These are phyloP conservation scores for Solanum rostratum DNA, from an alignment of 257 asterid species.

Conservation along the genomic window DNA sequence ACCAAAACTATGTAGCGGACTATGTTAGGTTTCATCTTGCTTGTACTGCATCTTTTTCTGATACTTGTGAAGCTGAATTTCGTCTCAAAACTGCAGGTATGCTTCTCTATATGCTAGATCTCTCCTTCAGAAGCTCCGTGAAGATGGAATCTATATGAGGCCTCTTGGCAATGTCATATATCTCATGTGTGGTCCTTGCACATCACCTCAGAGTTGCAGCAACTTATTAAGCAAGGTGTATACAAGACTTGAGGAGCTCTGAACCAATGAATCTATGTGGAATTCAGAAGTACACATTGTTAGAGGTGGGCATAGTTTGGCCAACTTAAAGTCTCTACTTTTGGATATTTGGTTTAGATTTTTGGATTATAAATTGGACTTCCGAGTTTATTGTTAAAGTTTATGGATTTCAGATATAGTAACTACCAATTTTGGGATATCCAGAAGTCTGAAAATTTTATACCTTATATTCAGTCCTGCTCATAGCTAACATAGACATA, in stretches of 20 bases:
- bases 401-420: neutral
- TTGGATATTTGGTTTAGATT: neutral
- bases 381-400: neutral
- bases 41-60: neutral
- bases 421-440: neutral
- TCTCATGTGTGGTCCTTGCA: slow-evolving; percentile 88
- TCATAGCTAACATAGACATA: neutral
- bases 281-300: neutral
- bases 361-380: neutral
- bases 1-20: neutral
- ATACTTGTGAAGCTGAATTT: neutral
- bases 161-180: slow-evolving; percentile 85
- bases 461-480: neutral
- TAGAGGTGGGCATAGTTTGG: neutral
- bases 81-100: slow-evolving; percentile 40
- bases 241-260: slow-evolving; percentile 47
- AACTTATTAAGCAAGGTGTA: slow-evolving; percentile 40
- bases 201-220: slow-evolving; percentile 46
- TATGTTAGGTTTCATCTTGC: neutral
- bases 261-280: neutral
- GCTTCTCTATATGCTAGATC: slow-evolving; percentile 68
- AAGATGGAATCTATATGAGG: slow-evolving; percentile 86
- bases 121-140: slow-evolving; percentile 52
- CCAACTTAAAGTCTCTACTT: neutral
- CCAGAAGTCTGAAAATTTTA: neutral